These are phyloP conservation scores for Lepiota venenata DNA, from an alignment of 768 basidiomycete species.

Conservation along the genomic window DNA sequence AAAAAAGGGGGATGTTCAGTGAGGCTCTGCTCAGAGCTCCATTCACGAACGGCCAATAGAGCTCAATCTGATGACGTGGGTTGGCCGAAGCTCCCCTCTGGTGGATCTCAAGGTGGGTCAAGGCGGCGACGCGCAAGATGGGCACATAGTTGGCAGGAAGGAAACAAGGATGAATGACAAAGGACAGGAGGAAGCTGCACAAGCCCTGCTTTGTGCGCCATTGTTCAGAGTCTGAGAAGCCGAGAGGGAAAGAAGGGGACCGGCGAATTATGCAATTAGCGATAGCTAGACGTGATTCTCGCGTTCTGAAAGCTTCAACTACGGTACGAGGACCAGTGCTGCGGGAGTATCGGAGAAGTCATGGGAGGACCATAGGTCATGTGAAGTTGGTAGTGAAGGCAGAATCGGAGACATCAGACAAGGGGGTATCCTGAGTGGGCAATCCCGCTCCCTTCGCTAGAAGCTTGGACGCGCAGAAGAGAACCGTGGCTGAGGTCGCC, in stretches of 20 bases:
- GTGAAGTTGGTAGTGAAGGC: neutral
- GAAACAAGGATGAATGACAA: neutral
- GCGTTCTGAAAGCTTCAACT: neutral
- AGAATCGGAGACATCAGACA: neutral
- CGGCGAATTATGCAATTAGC: neutral
- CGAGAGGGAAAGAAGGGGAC: neutral
- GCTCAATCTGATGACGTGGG: neutral
- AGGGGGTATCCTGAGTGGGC: neutral
- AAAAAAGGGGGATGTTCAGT: neutral
- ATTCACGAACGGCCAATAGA: neutral
- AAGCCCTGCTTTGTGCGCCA: neutral
- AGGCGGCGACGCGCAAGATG: neutral
- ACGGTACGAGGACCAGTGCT: neutral
- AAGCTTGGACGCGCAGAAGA: conserved; percentile 2
- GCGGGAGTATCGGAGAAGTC: conserved; percentile 12
- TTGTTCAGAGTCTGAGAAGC: neutral
- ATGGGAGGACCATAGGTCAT: neutral
- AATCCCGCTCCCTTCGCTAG: conserved; percentile 11
- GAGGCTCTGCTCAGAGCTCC: neutral
- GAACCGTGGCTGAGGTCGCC: conserved; percentile 1
- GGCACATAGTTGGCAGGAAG: too few relatives aligned
- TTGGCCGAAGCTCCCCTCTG: neutral
- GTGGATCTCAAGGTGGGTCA: neutral
- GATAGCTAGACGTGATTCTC: conserved; percentile 5
- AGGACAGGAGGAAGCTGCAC: too few relatives aligned